These are phyloP conservation scores for Dioscorea zingiberensis DNA, from an alignment of 106 monocot genomes.

Conservation along the genomic window DNA sequence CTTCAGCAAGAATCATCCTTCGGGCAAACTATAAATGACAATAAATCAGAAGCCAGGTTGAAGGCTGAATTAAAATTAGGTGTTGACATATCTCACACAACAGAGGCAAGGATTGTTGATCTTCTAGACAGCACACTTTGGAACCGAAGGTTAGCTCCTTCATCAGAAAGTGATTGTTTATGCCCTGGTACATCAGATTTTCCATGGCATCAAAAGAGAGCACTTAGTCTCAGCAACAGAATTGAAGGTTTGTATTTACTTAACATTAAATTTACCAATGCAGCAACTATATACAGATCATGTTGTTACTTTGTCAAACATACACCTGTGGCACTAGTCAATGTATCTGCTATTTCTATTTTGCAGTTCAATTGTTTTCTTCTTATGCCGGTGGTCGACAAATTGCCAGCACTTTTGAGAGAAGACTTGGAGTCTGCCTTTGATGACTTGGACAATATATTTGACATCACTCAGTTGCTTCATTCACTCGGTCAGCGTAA, in stretches of 20 bases:
- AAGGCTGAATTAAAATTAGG: conserved; percentile 43
- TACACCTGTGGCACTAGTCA: no score
- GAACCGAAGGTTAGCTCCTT: conserved; percentile 82
- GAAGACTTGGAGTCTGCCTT: conserved; percentile 83
- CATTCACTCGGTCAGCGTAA: conserved; percentile 63
- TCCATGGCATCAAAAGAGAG: conserved; percentile 87
- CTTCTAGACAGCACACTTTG: conserved; percentile 86
- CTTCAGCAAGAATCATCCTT: conserved; percentile 26
- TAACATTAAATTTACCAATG: no score
- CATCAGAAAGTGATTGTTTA: conserved; percentile 91
- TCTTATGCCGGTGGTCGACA: conserved; percentile 89
- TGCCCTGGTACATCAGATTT: conserved; percentile 86
- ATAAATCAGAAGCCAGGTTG: conserved; percentile 26
- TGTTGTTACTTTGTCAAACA: no score
- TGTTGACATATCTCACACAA: conserved; percentile 31
- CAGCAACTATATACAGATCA: no score
- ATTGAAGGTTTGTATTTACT: conserved; percentile 67
- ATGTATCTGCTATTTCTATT: not conserved
- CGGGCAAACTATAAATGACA: conserved; percentile 25
- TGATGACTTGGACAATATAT: conserved; percentile 76
- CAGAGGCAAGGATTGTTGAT: conserved; percentile 77
- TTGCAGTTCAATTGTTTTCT: conserved; percentile 93
- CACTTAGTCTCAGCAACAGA: conserved; percentile 80
- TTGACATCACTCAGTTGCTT: conserved; percentile 63
- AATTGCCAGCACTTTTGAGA: conserved; percentile 67